Evolutionary conservation across 192 early-diverging fungal genomes (phyloP), one percentile per base, ranked within the genome.

Genomic region (Tieghemiomyces parasiticus): DNA sequence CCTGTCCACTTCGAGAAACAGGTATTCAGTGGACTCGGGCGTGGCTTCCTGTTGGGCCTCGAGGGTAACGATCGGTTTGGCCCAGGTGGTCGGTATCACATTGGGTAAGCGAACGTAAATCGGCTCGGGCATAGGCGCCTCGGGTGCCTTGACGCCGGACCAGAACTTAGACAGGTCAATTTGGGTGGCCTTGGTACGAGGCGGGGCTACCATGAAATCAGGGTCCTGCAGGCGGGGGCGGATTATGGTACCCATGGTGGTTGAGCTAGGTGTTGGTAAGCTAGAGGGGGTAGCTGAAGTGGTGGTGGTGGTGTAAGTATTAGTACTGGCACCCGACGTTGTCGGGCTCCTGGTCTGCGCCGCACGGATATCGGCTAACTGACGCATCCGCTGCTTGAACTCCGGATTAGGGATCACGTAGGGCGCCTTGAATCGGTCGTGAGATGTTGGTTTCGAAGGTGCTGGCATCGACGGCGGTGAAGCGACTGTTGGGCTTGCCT

Each of bases 121-220:
- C 65, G 69, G 49, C 10, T 74, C 72, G 4, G 72, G 72, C 0
- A 65, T 68, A 61, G 70, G 69, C 0, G 61, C 49, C 35, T 68
- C 65, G 19, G 52, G 60, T 32, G 60, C 61, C 47, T 67, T 67
- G 14, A 71, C 72, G 19, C 69, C 72, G 6, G 42, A 20, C 61
- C 70, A 74, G 32, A 68, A 74, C 22, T 45, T 60, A 14, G 72
- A 71, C 12, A 74, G 47, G 14, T 63, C 61, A 46, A 58, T 58
- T 33, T 63, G 61, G 59, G 66, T 22, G 16, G 55, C 34, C 32
- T 28, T 52, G 38, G 38, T 42, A 24, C 35, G 55, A 20, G 55
- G n/a, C 2, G n/a, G 33, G 32, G 55, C 24, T 4, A 58, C 16
- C 1, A 38, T 34, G n/a, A 58, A 58, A 58, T 58, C 55, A 28